Conservation (phyloP, 495 filamentous ascomycete species). For the Neurospora tetrasperma region DNA sequence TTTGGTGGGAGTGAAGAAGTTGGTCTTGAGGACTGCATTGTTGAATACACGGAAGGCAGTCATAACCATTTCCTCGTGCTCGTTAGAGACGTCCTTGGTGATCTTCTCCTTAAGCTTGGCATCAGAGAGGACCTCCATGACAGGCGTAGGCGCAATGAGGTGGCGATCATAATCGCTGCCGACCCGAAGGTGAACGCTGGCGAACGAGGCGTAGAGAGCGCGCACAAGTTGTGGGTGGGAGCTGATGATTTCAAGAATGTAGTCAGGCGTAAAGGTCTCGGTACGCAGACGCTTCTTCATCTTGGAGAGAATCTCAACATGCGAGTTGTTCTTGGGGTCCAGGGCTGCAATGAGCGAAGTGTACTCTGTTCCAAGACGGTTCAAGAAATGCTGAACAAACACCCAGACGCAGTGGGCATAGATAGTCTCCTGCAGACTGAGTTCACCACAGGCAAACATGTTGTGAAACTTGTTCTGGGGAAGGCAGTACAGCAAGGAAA, state of each 20-base stretch:
- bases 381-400: conserved; percentile 94
- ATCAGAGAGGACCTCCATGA: conserved; percentile 72
- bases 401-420: conserved; percentile 97
- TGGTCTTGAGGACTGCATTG: conserved; percentile 82
- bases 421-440: conserved; percentile 93
- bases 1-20: conserved; percentile 99
- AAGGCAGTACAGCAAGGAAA: conserved; percentile 93
- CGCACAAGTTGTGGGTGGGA: conserved; percentile 83
- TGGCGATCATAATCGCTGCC: conserved; percentile 63
- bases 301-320: conserved; percentile 86
- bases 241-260: conserved; percentile 93
- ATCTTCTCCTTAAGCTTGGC: conserved; percentile 70
- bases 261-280: conserved; percentile 95
- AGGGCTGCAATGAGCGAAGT: conserved; percentile 73
- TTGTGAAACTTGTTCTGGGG: conserved; percentile 91
- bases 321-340: conserved; percentile 59
- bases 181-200: conserved; percentile 75
- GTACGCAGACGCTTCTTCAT: conserved; percentile 91
- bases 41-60: conserved; percentile 95
- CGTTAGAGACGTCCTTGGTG: conserved; percentile 70
- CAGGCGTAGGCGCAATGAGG: conserved; percentile 54
- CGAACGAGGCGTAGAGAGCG: conserved; percentile 83
- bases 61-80: conserved; percentile 98
- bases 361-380: conserved; percentile 88
- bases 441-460: conserved; percentile 75